Percentiles rank a stretch among this genome's conserved stretches.
Conservation (phyloP, 1,284 basidiomycete species). For the Marasmius sp. region DNA sequence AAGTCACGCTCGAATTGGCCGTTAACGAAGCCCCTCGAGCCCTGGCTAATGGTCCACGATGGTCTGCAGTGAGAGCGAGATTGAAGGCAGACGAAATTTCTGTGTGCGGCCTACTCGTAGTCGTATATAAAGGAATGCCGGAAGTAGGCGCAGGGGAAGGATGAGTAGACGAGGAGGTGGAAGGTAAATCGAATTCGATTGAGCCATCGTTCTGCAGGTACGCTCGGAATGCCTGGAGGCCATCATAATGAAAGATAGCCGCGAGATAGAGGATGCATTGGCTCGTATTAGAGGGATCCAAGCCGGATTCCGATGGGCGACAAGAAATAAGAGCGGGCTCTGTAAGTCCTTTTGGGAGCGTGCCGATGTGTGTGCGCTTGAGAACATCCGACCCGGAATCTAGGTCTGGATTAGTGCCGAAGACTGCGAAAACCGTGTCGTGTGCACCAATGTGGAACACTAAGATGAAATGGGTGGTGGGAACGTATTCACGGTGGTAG, state of each 20-base stretch:
- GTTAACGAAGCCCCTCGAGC: background rate
- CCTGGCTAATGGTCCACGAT: background rate
- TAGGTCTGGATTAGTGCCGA: background rate
- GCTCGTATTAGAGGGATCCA: no score
- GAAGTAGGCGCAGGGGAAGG: no score
- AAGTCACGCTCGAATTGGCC: background rate
- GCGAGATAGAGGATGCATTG: background rate
- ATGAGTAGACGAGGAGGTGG: background rate
- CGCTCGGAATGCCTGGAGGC: background rate
- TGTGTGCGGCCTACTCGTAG: no score
- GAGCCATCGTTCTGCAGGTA: background rate
- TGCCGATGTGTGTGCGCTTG: background rate
- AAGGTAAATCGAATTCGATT: background rate
- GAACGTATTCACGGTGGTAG: slow-evolving; percentile 2
- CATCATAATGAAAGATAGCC: background rate
- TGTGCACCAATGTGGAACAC: background rate
- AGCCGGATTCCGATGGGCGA: background rate
- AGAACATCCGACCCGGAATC: background rate
- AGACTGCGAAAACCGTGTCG: background rate
- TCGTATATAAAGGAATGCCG: no score
- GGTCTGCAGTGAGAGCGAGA: background rate
- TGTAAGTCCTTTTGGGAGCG: background rate
- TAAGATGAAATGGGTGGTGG: background rate
- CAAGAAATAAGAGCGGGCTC: slow-evolving; percentile 1
- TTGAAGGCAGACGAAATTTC: background rate